phyloP scores from a whole-genome alignment of 2,329 filamentous ascomycete species.

The Metarhizium robertsii region DNA sequence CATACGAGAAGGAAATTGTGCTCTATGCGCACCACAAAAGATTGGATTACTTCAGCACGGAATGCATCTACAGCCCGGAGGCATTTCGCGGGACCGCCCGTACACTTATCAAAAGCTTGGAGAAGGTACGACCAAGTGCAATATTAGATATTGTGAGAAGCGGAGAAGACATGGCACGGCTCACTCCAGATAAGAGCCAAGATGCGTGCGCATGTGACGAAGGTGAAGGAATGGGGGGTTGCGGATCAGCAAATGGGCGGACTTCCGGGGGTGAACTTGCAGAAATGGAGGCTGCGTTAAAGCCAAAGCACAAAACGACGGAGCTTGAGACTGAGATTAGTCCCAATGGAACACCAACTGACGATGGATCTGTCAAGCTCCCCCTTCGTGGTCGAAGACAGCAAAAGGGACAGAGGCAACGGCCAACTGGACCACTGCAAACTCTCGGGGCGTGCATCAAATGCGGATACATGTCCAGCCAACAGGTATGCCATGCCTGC shows the following conservation, averaged over 20 bases:
- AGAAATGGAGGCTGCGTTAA: conserved; percentile 56
- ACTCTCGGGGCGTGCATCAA: conserved; percentile 73
- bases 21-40: conserved; percentile 95
- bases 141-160: conserved; percentile 92
- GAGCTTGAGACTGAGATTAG: conserved; percentile 24
- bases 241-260: conserved; percentile 56
- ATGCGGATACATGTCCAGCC: conserved; percentile 94
- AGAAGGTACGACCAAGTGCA: conserved; percentile 84
- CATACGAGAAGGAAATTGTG: conserved; percentile 98
- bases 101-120: conserved; percentile 87
- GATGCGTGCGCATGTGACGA: conserved; percentile 28
- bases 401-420: conserved; percentile 13
- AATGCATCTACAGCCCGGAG: conserved; percentile 97
- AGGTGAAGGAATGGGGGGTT: conserved; percentile 49
- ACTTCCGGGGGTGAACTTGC: conserved; percentile 69
- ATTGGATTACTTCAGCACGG: conserved; percentile 95
- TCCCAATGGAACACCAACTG: conserved; percentile 12
- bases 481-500: conserved; percentile 89
- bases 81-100: conserved; percentile 90
- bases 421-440: conserved; percentile 43
- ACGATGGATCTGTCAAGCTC: conserved; percentile 23
- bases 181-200: conserved; percentile 38
- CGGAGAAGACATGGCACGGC: conserved; percentile 87
- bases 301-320: conserved; percentile 10
- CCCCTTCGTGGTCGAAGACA: conserved; percentile 19